Evolutionary conservation across 2,329 filamentous ascomycete species (phyloP), one percentile per base, ranked within the genome.

Genomic region (Aspergillus fijiensis): DNA sequence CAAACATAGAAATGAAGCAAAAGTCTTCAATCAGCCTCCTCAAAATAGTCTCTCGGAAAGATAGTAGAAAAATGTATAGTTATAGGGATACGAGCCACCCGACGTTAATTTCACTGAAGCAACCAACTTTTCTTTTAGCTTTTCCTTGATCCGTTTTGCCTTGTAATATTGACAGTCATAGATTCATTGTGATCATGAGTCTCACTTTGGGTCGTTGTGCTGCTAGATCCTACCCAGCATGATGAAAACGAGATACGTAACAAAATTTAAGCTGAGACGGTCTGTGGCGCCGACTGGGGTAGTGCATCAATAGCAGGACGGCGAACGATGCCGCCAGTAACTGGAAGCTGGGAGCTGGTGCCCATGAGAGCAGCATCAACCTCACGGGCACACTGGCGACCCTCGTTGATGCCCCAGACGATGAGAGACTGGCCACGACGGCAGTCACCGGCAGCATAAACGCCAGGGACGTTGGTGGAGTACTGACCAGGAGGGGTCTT

Each of bases 331-430:
- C 94, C 94, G 73, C 94, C 94, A 35, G 93, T 96, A 58, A 96
- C 90, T 10, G 94, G 94, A 51, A 98, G 85, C 72, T 85, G 85
- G 60, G 90, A 93, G 72, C 86, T 82, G 57, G 80, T 85, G 64
- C 89, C 86, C 77, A 90, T 91, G 49, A 98, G 88, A 83, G 87
- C 96, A 55, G 91, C 78, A 76, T 98, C 94, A 59, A 97, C 90
- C 77, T 98, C 93, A 63, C 94, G 90, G 70, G 94, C 94, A 69
- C 90, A 89, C 81, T 95, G 91, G 69, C 94, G 90, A 71, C 94
- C 94, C 80, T 98, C 94, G 75, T 98, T 98, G 82, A 98, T 98
- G 75, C 93, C 94, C 89, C 93, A 98, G 67, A 98, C 93, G 78
- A 98, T 97, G 60, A 98, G 83, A 58, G 92, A 96, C 80, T 98